Evolutionary conservation across 352 stramenopile species (phyloP).

Genomic region (Phytopythium cucurbitacearum): DNA sequence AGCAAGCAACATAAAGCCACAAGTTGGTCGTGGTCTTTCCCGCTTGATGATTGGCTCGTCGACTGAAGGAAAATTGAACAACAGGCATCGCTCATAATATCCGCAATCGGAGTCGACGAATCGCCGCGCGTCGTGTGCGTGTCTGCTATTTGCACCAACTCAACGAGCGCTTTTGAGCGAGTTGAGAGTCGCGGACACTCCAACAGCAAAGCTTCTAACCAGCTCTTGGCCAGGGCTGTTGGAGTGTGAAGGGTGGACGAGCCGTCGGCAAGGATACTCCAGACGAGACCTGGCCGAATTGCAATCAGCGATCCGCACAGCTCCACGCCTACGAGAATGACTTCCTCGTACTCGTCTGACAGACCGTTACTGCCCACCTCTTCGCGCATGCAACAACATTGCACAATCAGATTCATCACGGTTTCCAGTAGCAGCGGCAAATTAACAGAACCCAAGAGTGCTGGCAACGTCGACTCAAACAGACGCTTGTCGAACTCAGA

Average conservation of each 20-base stretch:
- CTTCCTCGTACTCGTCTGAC: constrained; percentile 22
- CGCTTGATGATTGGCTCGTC: too few relatives aligned
- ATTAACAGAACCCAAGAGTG: constrained; percentile 27
- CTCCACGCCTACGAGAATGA: constrained; percentile 15
- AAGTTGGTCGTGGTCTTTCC: too few relatives aligned
- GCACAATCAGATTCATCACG: constrained; percentile 8
- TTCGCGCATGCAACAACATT: constrained; percentile 1
- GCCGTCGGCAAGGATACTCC: too few relatives aligned
- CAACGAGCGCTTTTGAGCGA: too few relatives aligned
- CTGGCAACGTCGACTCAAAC: constrained; percentile 22
- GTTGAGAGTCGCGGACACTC: too few relatives aligned
- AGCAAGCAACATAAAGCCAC: too few relatives aligned
- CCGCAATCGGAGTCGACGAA: too few relatives aligned
- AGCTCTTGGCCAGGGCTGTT: neutral
- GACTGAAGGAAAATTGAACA: too few relatives aligned
- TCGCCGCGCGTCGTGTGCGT: too few relatives aligned
- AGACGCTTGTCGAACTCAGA: constrained; percentile 32
- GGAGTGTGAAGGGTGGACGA: neutral
- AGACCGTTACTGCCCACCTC: constrained; percentile 3
- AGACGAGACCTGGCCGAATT: constrained; percentile 11
- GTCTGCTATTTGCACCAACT: too few relatives aligned
- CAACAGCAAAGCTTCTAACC: too few relatives aligned
- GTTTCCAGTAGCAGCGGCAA: constrained; percentile 9
- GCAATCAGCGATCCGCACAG: constrained; percentile 20
- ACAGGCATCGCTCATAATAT: too few relatives aligned